phyloP scores from a whole-genome alignment of 2,329 filamentous ascomycete genomes.

The Alternaria solani region DNA sequence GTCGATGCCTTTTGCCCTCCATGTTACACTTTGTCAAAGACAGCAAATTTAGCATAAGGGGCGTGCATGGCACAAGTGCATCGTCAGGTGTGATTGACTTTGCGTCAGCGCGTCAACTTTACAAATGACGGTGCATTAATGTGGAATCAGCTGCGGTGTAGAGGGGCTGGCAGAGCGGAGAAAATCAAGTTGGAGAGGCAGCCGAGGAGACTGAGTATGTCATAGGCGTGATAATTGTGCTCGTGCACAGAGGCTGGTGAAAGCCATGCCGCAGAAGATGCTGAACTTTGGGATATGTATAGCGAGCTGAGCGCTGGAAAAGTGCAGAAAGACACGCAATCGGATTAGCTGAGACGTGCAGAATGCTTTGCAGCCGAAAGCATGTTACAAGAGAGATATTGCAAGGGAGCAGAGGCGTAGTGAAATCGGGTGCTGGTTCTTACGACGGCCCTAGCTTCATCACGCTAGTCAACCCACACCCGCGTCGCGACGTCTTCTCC shows the following conservation, averaged over 20 bases:
- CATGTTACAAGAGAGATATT: constrained; percentile 9
- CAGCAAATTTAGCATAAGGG: neutral
- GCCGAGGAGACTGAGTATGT: constrained; percentile 41
- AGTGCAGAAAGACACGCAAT: neutral
- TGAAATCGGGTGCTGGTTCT: constrained; percentile 31
- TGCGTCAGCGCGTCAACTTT: constrained; percentile 31
- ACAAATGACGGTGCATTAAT: constrained; percentile 35
- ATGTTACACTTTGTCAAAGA: neutral
- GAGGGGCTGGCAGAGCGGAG: constrained; percentile 48
- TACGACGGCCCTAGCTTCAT: constrained; percentile 34
- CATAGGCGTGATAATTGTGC: constrained; percentile 37
- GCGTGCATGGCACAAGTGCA: constrained; percentile 18
- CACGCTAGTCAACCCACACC: constrained; percentile 24
- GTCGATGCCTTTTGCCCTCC: neutral
- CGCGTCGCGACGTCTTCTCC: constrained; percentile 23
- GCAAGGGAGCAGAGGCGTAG: constrained; percentile 25
- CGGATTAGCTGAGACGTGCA: constrained; percentile 7
- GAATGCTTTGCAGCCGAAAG: constrained; percentile 4
- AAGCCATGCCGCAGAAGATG: constrained; percentile 22
- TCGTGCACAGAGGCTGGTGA: constrained; percentile 40
- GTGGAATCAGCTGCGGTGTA: constrained; percentile 36
- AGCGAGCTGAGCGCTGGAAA: constrained; percentile 2
- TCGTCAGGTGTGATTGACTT: constrained; percentile 19
- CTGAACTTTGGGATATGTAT: constrained; percentile 10
- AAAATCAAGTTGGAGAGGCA: constrained; percentile 37